Evolutionary conservation across 208 protist species (phyloP).

Genomic region (Crithidia sp.): DNA sequence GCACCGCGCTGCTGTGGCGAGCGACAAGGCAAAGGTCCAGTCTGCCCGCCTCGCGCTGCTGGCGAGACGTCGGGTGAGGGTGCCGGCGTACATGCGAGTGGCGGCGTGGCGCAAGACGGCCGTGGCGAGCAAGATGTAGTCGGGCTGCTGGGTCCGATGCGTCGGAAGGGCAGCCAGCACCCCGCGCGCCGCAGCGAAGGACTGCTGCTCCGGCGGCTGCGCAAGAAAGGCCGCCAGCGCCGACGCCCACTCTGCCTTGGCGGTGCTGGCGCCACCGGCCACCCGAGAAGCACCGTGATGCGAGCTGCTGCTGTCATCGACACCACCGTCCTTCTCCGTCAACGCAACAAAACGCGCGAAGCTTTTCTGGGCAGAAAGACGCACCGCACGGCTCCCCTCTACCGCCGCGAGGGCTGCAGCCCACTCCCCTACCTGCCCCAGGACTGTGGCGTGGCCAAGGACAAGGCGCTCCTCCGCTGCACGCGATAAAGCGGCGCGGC

Average conservation of each 20-base stretch:
- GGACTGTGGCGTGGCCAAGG: conserved; percentile 46
- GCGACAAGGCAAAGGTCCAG: conserved; percentile 33
- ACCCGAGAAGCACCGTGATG: background rate
- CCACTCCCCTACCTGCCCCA: conserved; percentile 49
- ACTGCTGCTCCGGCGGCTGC: conserved; percentile 22
- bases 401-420: conserved; percentile 49
- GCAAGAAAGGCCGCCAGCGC: conserved; percentile 30
- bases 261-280: background rate
- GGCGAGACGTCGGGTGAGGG: conserved; percentile 37
- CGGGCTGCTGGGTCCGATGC: conserved; percentile 11
- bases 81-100: conserved; percentile 68
- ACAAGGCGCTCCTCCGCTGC: conserved; percentile 51
- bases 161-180: conserved; percentile 46
- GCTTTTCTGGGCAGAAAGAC: conserved; percentile 51
- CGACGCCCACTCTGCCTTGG: conserved; percentile 7
- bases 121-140: conserved; percentile 33
- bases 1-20: conserved; percentile 32
- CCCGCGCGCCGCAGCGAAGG: conserved; percentile 44
- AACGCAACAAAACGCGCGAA: conserved; percentile 29
- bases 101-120: conserved; percentile 34
- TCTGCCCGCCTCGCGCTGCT: conserved; percentile 2
- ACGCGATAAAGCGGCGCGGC: conserved; percentile 24
- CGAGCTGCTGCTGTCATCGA: background rate
- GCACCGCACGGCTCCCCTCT: conserved; percentile 40
- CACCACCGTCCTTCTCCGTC: background rate